phyloP scores from a whole-genome alignment of 805 yeast species.

The Kodamaea neixiangensis region DNA sequence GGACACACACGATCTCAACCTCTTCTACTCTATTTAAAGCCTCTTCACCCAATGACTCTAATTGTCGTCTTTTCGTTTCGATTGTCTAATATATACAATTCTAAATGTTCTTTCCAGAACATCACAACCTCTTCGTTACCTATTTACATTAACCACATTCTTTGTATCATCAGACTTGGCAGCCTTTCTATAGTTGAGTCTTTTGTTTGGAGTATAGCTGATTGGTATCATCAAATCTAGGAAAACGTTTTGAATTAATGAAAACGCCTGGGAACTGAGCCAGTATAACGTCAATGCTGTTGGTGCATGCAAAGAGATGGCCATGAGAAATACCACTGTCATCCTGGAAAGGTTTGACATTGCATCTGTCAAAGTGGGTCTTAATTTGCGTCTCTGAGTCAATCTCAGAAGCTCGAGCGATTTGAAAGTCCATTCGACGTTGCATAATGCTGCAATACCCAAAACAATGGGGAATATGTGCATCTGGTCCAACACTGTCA shows the following conservation, averaged over 20 bases:
- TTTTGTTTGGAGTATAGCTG: constrained; percentile 45
- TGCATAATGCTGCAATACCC: constrained; percentile 71
- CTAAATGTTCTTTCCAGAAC: background rate
- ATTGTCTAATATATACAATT: constrained; percentile 1
- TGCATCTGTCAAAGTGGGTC: constrained; percentile 63
- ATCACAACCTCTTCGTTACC: background rate
- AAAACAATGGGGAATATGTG: constrained; percentile 67
- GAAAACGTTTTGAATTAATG: constrained; percentile 71
- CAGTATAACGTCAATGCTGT: constrained; percentile 82
- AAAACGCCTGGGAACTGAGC: constrained; percentile 81
- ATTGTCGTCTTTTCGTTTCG: background rate
- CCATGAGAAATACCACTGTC: constrained; percentile 79
- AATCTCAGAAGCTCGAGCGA: constrained; percentile 56
- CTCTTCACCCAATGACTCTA: background rate
- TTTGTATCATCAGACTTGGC: constrained; percentile 6
- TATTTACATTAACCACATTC: constrained; percentile 9
- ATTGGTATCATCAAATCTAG: constrained; percentile 69
- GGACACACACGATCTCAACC: too few species aligned
- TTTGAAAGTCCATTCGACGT: constrained; percentile 78
- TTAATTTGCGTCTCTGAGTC: constrained; percentile 41
- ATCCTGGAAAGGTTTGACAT: constrained; percentile 71
- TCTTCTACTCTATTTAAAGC: too few species aligned
- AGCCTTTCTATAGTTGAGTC: constrained; percentile 25
- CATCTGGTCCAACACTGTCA: constrained; percentile 61
- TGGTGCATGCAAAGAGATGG: constrained; percentile 84